Percentiles rank a stretch among this genome's conserved stretches.
phyloP scores from a whole-genome alignment of 1,284 basidiomycete genomes.

The Melampsora abietis-canadensis region DNA sequence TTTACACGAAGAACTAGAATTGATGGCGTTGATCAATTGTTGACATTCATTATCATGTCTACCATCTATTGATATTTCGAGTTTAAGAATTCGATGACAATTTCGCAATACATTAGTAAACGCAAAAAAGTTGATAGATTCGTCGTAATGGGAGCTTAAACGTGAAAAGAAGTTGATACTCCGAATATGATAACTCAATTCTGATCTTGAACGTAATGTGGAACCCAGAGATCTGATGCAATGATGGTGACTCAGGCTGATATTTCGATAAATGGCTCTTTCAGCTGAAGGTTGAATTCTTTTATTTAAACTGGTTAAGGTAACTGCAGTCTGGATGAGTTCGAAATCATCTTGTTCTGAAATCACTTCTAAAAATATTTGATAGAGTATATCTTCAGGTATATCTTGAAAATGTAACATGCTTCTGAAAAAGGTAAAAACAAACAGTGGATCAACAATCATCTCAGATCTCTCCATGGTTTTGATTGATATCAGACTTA shows the following conservation, averaged over 20 bases:
- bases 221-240: constrained; percentile 1
- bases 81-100: background rate
- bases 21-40: background rate
- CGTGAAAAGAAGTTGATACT: background rate
- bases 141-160: background rate
- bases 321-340: too few relatives aligned
- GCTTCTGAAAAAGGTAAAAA: too few relatives aligned
- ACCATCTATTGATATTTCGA: constrained; percentile 1
- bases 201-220: background rate
- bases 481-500: too few relatives aligned
- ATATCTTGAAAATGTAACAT: too few relatives aligned
- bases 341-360: too few relatives aligned
- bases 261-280: background rate
- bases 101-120: background rate
- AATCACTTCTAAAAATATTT: too few relatives aligned
- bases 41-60: background rate
- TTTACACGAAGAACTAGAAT: background rate
- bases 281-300: background rate
- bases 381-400: too few relatives aligned
- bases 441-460: too few relatives aligned
- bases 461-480: too few relatives aligned
- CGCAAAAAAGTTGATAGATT: constrained; percentile 2
- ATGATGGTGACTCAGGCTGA: background rate
- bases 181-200: background rate
- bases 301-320: background rate